Evolutionary conservation across 768 basidiomycete species (phyloP).

Genomic region (Tylopilus rubrobrunneus): DNA sequence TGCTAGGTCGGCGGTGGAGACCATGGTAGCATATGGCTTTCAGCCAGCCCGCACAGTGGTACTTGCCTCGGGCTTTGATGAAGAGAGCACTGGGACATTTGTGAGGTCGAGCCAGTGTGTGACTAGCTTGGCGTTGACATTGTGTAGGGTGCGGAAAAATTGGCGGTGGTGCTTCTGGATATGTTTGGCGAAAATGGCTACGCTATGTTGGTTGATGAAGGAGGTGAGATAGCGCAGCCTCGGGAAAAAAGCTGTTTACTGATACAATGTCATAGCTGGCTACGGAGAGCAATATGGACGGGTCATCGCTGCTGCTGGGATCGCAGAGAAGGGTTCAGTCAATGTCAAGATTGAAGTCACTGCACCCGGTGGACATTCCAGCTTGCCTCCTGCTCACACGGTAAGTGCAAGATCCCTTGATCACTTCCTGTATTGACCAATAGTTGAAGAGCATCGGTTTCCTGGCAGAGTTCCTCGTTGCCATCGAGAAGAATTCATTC

Average conservation of each 20-base stretch:
- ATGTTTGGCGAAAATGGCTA: slow-evolving; percentile 71
- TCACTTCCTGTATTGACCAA: slow-evolving; percentile 7
- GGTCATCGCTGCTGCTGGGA: slow-evolving; percentile 56
- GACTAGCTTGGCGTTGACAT: not conserved
- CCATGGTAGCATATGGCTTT: slow-evolving; percentile 58
- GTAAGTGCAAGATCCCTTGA: slow-evolving; percentile 32
- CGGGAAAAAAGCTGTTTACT: not conserved
- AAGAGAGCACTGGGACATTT: slow-evolving; percentile 56
- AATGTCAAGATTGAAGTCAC: slow-evolving; percentile 62
- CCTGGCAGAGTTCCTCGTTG: slow-evolving; percentile 63
- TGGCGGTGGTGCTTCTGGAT: slow-evolving; percentile 46
- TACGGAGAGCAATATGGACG: slow-evolving; percentile 49
- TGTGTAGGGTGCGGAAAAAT: slow-evolving; percentile 49
- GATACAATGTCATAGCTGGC: slow-evolving; percentile 36
- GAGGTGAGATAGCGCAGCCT: slow-evolving; percentile 42
- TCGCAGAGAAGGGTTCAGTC: slow-evolving; percentile 72
- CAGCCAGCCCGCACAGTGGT: slow-evolving; percentile 60
- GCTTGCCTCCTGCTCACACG: slow-evolving; percentile 78
- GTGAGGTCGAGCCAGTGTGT: slow-evolving; percentile 25
- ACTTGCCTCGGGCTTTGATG: slow-evolving; percentile 72
- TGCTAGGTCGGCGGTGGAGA: slow-evolving; percentile 53
- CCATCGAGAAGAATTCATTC: slow-evolving; percentile 66
- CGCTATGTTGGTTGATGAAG: slow-evolving; percentile 85
- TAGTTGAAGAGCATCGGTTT: slow-evolving; percentile 74
- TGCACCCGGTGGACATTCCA: slow-evolving; percentile 80